Evolutionary conservation across 441 rosid species (phyloP), one percentile per base, ranked within the genome.

Genomic region (Eutrema salsugineum): DNA sequence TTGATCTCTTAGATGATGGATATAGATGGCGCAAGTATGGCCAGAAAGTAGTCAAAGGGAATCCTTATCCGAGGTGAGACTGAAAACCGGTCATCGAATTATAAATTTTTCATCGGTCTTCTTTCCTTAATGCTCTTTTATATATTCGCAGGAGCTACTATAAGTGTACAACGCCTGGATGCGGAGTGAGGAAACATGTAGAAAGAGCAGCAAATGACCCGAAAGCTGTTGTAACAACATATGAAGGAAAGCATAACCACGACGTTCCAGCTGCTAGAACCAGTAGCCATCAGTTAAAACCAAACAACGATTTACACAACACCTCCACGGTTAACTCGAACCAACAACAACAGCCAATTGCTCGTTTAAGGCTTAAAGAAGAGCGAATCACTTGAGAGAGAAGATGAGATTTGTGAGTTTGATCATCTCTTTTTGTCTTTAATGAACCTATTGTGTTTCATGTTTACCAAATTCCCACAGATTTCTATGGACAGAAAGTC

Each of bases 21-120:
- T 91, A 86, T 75, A 84, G 89, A 73, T 91, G 97, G 91, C 93
- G 89, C 69, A 91, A 89, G 79, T 89, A 91, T 72, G 97, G 93
- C 22, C 97, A 91, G 83, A 91, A 88, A 77, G 91, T 87, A 57
- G 97, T 91, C 63, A 91, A 89, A 75, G 91, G 95, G 73, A 91
- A 91, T 81, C 93, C 90, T 43, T 79, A 86, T 75, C 97, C 95
- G 54, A 87, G 97, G 97, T 87, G 6, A 27, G 19, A 20, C 39
- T 1, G 1, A 11, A 43, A 47, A 19, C 61, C 6, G 6, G 15
- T 56, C 61, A 19, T 35, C 3, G n/a, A 73, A 50, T 35, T 46
- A 11, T 3, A 48, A 2, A 47, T 48, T 57, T 28, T 14, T 53
- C 55, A 48, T 36, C 0, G 2, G 27, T 40, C 14, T 19, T 24